A percentile compares a stretch with the other conserved stretches of the same genome.
These are phyloP conservation scores for Acacia melanoxylon DNA, from an alignment of 306 rosid species.

Conservation along the genomic window DNA sequence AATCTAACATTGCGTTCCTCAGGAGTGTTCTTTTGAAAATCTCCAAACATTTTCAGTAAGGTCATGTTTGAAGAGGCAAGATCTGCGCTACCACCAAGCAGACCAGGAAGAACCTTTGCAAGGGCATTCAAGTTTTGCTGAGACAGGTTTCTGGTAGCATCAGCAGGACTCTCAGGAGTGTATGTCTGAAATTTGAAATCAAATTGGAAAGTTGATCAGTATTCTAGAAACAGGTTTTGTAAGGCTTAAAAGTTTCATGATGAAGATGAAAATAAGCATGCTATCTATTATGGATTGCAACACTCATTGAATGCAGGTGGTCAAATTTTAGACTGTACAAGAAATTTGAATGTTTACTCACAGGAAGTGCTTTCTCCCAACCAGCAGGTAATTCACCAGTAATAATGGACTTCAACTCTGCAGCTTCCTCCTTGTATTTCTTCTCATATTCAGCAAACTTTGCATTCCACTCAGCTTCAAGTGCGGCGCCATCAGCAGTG, in stretches of 20 bases:
- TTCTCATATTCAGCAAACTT: constrained; percentile 90
- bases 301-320: background rate
- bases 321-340: constrained; percentile 12
- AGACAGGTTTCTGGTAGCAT: constrained; percentile 92
- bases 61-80: constrained; percentile 99
- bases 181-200: constrained; percentile 62
- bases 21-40: constrained; percentile 93
- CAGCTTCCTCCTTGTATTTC: constrained; percentile 85
- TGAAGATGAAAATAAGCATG: constrained; percentile 1
- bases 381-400: constrained; percentile 80
- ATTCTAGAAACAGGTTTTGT: constrained; percentile 15
- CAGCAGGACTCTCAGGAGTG: constrained; percentile 90
- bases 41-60: constrained; percentile 79
- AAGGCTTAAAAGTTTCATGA: constrained; percentile 6
- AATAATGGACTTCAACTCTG: constrained; percentile 71
- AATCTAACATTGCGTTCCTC: constrained; percentile 96
- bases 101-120: constrained; percentile 84
- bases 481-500: constrained; percentile 60
- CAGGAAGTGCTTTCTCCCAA: constrained; percentile 98
- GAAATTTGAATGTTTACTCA: constrained; percentile 45
- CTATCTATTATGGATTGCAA: background rate
- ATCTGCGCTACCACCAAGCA: constrained; percentile 97
- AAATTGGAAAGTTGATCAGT: constrained; percentile 23
- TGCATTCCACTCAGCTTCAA: constrained; percentile 93
- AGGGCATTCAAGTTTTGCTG: constrained; percentile 87